These are phyloP conservation scores for Isoetes taiwanensis DNA, from an alignment of 75 land plant genomes.

Conservation along the genomic window DNA sequence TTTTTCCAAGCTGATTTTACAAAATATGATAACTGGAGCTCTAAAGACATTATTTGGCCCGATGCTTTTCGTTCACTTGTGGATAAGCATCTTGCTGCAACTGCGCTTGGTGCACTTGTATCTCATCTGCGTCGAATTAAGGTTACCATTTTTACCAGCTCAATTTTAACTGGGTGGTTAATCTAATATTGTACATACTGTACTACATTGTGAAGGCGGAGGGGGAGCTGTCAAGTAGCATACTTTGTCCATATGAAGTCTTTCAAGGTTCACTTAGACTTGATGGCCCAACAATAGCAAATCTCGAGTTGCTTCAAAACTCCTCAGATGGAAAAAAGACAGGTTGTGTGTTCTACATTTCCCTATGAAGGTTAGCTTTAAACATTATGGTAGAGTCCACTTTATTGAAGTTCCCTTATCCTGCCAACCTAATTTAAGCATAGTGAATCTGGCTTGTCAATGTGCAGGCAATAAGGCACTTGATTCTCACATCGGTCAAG, in stretches of 20 bases:
- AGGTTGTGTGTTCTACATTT: too few relatives aligned
- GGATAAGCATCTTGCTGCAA: slow-evolving; percentile 31
- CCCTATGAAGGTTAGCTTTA: too few relatives aligned
- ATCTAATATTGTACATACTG: too few relatives aligned
- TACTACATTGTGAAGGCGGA: slow-evolving; percentile 55
- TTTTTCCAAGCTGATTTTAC: slow-evolving; percentile 42
- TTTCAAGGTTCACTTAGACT: slow-evolving; percentile 61
- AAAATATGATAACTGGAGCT: neutral
- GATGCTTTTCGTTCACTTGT: slow-evolving; percentile 17
- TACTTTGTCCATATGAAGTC: slow-evolving; percentile 60
- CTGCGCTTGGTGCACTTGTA: slow-evolving; percentile 70
- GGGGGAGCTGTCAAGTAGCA: slow-evolving; percentile 48
- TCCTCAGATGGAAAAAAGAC: slow-evolving; percentile 66
- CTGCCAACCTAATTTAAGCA: too few relatives aligned
- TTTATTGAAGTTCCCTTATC: too few relatives aligned
- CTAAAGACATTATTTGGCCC: slow-evolving; percentile 14
- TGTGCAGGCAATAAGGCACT: too few relatives aligned
- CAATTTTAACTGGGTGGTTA: too few relatives aligned
- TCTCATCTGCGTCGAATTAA: slow-evolving; percentile 52
- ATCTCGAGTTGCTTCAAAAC: slow-evolving; percentile 83
- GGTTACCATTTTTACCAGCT: slow-evolving; percentile 29
- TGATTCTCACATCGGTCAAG: too few relatives aligned
- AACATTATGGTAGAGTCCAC: too few relatives aligned
- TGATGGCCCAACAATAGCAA: slow-evolving; percentile 78
- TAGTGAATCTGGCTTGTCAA: too few relatives aligned